Evolutionary conservation across 164 flowering plant species (phyloP).

Genomic region (Liquidambar formosana): DNA sequence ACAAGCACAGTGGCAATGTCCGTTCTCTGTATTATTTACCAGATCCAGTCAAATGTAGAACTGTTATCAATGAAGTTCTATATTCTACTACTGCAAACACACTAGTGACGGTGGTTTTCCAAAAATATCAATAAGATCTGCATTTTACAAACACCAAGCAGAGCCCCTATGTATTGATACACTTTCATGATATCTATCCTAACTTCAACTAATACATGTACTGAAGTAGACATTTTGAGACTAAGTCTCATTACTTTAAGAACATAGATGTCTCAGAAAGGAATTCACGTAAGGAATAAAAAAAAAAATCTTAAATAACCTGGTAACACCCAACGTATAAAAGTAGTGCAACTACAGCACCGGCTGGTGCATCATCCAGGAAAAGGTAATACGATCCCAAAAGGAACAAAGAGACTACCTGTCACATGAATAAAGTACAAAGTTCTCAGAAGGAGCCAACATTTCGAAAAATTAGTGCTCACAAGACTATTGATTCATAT

Average conservation of each 20-base stretch:
- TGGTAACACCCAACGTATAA: slow-evolving; percentile 95
- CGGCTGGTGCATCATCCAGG: slow-evolving; percentile 51
- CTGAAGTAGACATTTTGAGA: too few relatives aligned
- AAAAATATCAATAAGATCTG: not conserved
- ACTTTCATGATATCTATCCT: not conserved
- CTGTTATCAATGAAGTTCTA: too few relatives aligned
- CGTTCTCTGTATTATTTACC: too few relatives aligned
- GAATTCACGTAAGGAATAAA: not conserved
- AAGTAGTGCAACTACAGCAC: slow-evolving; percentile 85
- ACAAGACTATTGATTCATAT: not conserved
- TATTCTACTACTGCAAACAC: not conserved
- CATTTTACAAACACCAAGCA: not conserved
- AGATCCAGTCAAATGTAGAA: too few relatives aligned
- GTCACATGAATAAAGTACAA: slow-evolving; percentile 21
- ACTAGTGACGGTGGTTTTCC: not conserved
- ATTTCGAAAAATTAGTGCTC: not conserved
- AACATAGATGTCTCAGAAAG: not conserved
- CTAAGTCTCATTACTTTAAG: too few relatives aligned
- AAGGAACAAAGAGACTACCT: slow-evolving; percentile 80
- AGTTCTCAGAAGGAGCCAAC: not conserved
- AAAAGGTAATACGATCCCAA: slow-evolving; percentile 87
- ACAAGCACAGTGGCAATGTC: too few relatives aligned
- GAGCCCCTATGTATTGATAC: not conserved
- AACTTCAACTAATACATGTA: not conserved
- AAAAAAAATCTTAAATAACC: slow-evolving; percentile 49